phyloP scores from a whole-genome alignment of 257 asterid species.

The Solanum sparsipilum region DNA sequence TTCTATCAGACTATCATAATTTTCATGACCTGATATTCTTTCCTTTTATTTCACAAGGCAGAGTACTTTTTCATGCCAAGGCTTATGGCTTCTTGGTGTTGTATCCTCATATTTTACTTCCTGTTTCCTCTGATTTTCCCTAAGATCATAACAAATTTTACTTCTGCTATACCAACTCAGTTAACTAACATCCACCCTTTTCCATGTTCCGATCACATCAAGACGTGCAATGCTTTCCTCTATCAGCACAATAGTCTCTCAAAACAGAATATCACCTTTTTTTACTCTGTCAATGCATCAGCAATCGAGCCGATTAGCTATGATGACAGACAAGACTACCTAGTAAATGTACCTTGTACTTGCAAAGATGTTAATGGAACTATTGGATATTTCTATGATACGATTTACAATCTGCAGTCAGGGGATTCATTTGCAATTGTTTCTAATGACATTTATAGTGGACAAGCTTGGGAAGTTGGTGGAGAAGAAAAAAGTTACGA shows the following conservation, averaged over 20 bases:
- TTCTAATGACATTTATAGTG: slow-evolving; percentile 35
- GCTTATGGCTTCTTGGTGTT: slow-evolving; percentile 30
- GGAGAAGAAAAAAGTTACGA: slow-evolving; percentile 9
- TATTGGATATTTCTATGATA: slow-evolving; percentile 46
- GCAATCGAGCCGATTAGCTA: slow-evolving; percentile 18
- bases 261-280: slow-evolving; percentile 14
- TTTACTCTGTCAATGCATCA: slow-evolving; percentile 35
- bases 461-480: slow-evolving; percentile 33
- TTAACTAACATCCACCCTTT: slow-evolving; percentile 14
- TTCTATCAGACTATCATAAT: background rate
- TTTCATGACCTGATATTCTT: background rate
- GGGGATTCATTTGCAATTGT: slow-evolving; percentile 26
- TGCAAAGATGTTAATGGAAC: slow-evolving; percentile 34
- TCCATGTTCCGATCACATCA: slow-evolving; percentile 22
- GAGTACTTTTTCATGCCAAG: background rate
- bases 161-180: slow-evolving; percentile 1
- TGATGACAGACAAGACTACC: slow-evolving; percentile 26
- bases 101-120: slow-evolving; percentile 5
- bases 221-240: slow-evolving; percentile 36
- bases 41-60: background rate
- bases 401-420: slow-evolving; percentile 11
- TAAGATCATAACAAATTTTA: background rate
- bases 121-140: background rate
- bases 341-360: slow-evolving; percentile 41
- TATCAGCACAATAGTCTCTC: slow-evolving; percentile 39